Percentiles rank a stretch among this genome's conserved stretches.
Evolutionary conservation across 2,329 filamentous ascomycete species (phyloP).

Genomic region (Emmonsiellopsis sp.): DNA sequence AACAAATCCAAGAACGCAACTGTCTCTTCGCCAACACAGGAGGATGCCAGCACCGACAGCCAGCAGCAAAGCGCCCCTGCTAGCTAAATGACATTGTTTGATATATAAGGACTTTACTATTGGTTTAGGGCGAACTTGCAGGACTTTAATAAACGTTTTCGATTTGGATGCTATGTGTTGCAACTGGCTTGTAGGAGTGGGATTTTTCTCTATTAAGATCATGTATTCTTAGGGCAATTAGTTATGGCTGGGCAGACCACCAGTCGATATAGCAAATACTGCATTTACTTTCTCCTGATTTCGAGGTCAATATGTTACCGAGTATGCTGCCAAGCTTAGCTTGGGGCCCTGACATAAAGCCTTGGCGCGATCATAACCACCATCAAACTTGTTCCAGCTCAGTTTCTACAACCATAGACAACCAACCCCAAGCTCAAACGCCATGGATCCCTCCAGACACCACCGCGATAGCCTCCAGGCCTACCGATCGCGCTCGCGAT

Average conservation of each 20-base stretch:
- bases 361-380: no score
- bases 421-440: neutral
- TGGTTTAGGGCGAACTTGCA: conserved; percentile 17
- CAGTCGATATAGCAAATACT: neutral
- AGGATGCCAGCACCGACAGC: conserved; percentile 14
- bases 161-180: neutral
- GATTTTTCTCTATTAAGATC: neutral
- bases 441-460: neutral
- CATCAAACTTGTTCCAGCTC: no score
- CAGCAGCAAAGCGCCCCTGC: conserved; percentile 23
- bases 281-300: neutral
- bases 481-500: conserved; percentile 8
- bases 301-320: neutral
- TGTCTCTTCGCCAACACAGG: conserved; percentile 17
- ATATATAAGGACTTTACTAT: neutral
- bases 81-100: conserved; percentile 16
- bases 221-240: neutral
- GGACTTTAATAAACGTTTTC: neutral
- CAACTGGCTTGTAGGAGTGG: neutral
- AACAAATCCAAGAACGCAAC: conserved; percentile 38
- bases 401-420: neutral
- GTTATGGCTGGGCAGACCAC: neutral
- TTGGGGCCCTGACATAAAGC: no score
- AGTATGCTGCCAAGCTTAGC: no score
- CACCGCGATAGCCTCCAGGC: neutral